Evolutionary conservation across 805 yeast species (phyloP).

Genomic region (Saturnispora gosingensis): DNA sequence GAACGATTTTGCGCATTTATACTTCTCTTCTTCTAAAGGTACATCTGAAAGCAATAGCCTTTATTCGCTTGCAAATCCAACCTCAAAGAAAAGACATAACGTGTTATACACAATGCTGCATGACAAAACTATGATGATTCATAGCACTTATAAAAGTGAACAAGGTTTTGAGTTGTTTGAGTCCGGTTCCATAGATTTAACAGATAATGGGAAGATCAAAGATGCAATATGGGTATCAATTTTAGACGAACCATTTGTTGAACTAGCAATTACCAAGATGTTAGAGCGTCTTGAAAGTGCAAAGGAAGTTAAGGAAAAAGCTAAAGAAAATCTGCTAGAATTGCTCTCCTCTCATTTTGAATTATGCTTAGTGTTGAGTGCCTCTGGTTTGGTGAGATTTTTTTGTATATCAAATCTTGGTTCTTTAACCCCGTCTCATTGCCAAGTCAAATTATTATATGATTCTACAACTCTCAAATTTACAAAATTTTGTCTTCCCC

Average conservation of each 20-base stretch:
- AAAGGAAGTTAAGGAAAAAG: conserved; percentile 4
- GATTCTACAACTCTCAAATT: conserved; percentile 17
- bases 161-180: conserved; percentile 46
- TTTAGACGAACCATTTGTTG: conserved; percentile 32
- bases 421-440: conserved; percentile 39
- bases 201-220: conserved; percentile 12
- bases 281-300: conserved; percentile 15
- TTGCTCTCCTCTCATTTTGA: conserved; percentile 24
- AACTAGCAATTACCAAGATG: conserved; percentile 19
- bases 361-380: conserved; percentile 36
- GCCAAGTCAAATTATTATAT: conserved; percentile 30
- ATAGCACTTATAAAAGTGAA: conserved; percentile 57
- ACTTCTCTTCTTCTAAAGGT: conserved; percentile 1
- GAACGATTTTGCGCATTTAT: conserved; percentile 11
- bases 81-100: conserved; percentile 31
- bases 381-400: conserved; percentile 33
- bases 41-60: conserved; percentile 5
- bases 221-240: conserved; percentile 17
- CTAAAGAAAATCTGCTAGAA: conserved; percentile 19
- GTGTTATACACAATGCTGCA: conserved; percentile 56
- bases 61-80: conserved; percentile 1
- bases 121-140: conserved; percentile 52
- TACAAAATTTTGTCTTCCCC: conserved; percentile 25
- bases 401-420: conserved; percentile 44
- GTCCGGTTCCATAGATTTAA: conserved; percentile 43